These are phyloP conservation scores for Camellia granthamiana DNA, from an alignment of 148 eudicot species.

Conservation along the genomic window DNA sequence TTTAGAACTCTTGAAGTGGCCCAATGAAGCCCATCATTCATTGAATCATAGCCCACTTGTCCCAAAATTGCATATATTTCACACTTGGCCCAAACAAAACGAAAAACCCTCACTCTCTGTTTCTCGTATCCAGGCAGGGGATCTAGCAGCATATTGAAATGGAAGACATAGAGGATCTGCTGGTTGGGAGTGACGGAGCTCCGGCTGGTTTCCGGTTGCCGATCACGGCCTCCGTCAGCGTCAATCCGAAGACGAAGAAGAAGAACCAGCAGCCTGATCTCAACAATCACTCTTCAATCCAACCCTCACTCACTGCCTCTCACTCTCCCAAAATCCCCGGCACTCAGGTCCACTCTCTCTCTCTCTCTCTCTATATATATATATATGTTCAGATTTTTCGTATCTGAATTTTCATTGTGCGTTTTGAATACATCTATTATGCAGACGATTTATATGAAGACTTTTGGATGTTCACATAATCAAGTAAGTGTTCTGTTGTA, in stretches of 20 bases:
- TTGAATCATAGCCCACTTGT: too few relatives aligned
- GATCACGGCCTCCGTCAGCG: constrained; percentile 51
- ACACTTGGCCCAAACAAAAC: too few relatives aligned
- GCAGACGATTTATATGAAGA: constrained; percentile 87
- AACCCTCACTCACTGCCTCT: constrained; percentile 35
- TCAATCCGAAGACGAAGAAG: constrained; percentile 53
- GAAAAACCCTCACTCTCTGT: too few relatives aligned
- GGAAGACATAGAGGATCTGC: constrained; percentile 95
- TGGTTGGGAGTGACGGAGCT: constrained; percentile 62
- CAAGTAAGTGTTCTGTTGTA: constrained; percentile 43
- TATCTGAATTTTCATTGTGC: neutral
- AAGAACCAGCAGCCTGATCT: constrained; percentile 20
- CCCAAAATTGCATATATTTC: too few relatives aligned
- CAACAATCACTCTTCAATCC: constrained; percentile 27
- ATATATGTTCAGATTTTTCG: neutral
- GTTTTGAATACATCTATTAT: neutral
- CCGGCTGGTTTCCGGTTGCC: constrained; percentile 84
- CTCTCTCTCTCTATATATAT: neutral
- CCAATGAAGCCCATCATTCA: too few relatives aligned
- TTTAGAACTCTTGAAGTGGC: too few relatives aligned
- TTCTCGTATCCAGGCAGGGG: too few relatives aligned
- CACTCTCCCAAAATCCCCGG: constrained; percentile 75
- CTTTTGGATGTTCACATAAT: constrained; percentile 97
- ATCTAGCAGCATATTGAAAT: constrained; percentile 18
- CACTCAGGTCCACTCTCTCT: constrained; percentile 58